Conservation (phyloP, 805 yeast genomes). For the Yamadazyma scolyti region DNA sequence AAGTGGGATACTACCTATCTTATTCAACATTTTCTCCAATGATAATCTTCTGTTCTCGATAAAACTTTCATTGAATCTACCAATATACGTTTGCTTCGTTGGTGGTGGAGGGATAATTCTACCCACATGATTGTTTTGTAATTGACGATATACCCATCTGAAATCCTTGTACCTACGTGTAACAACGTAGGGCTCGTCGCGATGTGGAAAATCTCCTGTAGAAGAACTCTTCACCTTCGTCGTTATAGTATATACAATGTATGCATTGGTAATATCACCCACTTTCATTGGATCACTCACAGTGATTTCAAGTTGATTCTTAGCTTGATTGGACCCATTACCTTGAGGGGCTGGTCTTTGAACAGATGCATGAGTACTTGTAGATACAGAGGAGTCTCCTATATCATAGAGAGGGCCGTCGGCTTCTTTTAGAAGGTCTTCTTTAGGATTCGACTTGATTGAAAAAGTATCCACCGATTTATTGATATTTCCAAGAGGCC, state of each 20-base stretch:
- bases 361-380: background rate
- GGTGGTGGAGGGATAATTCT: constrained; percentile 87
- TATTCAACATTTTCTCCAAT: constrained; percentile 78
- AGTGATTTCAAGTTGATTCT: constrained; percentile 51
- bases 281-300: constrained; percentile 92
- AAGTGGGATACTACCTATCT: constrained; percentile 54
- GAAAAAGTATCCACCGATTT: constrained; percentile 16
- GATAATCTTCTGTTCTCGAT: constrained; percentile 82
- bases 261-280: constrained; percentile 85
- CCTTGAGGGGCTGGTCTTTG: background rate
- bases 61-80: constrained; percentile 86
- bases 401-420: constrained; percentile 56
- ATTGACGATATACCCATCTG: constrained; percentile 88
- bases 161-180: constrained; percentile 88
- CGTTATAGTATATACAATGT: constrained; percentile 79
- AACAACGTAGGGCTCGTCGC: constrained; percentile 44
- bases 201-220: constrained; percentile 18
- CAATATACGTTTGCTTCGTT: constrained; percentile 89
- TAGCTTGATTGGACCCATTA: constrained; percentile 3
- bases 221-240: constrained; percentile 49
- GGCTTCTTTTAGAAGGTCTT: constrained; percentile 39
- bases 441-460: constrained; percentile 17
- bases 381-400: constrained; percentile 1
- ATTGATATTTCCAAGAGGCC: constrained; percentile 22
- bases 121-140: constrained; percentile 86